Evolutionary conservation across 106 monocot genomes (phyloP).

Genomic region (Platanthera zijinensis): DNA sequence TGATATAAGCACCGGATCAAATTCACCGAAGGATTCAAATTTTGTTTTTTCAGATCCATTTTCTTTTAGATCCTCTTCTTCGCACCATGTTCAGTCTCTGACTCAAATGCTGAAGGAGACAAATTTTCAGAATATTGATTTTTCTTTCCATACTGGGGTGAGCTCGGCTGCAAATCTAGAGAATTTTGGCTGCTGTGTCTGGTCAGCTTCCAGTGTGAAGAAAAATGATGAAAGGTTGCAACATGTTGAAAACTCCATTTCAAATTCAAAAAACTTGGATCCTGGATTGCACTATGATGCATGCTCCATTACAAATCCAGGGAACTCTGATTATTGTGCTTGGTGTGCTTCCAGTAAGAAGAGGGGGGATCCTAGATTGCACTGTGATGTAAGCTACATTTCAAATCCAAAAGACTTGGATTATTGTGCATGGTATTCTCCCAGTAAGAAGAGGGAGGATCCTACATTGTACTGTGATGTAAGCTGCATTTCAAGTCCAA

Average conservation of each 20-base stretch:
- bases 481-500: no score
- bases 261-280: not conserved
- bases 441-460: not conserved
- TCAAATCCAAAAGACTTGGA: no score
- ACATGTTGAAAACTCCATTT: no score
- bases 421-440: not conserved
- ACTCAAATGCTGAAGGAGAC: not conserved
- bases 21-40: no score
- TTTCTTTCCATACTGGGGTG: not conserved
- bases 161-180: no score
- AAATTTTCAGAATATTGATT: not conserved
- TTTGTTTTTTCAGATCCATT: no score
- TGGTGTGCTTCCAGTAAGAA: not conserved
- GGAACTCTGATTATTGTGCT: not conserved
- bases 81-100: not conserved
- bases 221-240: not conserved
- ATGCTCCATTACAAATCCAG: no score
- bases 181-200: not conserved
- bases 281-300: not conserved
- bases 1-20: not conserved
- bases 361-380: not conserved
- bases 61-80: not conserved
- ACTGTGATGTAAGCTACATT: no score
- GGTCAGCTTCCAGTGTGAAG: not conserved
- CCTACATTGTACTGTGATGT: not conserved